phyloP scores from a whole-genome alignment of 1,284 basidiomycete species.

The Ustilago crameri region DNA sequence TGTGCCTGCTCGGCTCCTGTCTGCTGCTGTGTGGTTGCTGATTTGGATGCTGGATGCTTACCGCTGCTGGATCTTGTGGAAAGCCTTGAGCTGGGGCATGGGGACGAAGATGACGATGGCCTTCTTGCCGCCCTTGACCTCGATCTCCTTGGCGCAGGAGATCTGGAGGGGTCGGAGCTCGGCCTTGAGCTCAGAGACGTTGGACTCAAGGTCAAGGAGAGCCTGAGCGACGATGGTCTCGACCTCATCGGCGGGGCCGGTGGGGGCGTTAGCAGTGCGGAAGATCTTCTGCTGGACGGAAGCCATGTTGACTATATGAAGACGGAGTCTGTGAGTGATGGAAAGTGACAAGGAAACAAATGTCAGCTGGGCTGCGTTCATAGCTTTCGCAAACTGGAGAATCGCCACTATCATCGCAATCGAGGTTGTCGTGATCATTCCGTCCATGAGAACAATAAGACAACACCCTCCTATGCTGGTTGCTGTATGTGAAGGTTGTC shows the following conservation, averaged over 20 bases:
- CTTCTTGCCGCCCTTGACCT: conserved; percentile 96
- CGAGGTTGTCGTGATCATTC: not conserved
- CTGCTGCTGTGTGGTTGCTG: conserved; percentile 17
- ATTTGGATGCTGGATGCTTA: conserved; percentile 71
- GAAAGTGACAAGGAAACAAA: not conserved
- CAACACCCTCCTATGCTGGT: too few species aligned
- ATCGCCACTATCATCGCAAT: conserved; percentile 13
- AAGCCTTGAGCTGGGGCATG: conserved; percentile 96
- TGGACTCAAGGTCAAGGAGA: conserved; percentile 95
- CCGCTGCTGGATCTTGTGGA: conserved; percentile 98
- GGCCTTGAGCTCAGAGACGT: conserved; percentile 94
- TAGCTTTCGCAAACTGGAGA: too few species aligned
- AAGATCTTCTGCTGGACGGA: conserved; percentile 78
- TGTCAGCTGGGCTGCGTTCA: conserved; percentile 21
- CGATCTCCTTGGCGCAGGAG: conserved; percentile 96
- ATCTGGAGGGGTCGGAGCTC: conserved; percentile 97
- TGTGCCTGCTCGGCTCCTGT: too few species aligned
- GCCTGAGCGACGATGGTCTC: conserved; percentile 95
- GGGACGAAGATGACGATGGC: conserved; percentile 99
- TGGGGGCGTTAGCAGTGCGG: conserved; percentile 92
- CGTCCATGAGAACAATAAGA: not conserved
- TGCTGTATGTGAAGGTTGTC: too few species aligned
- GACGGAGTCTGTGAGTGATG: conserved; percentile 29
- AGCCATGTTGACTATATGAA: conserved; percentile 59
- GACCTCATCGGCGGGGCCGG: conserved; percentile 86